Evolutionary conservation across 495 filamentous ascomycete genomes (phyloP).

Genomic region (Baudoinia panamericana): DNA sequence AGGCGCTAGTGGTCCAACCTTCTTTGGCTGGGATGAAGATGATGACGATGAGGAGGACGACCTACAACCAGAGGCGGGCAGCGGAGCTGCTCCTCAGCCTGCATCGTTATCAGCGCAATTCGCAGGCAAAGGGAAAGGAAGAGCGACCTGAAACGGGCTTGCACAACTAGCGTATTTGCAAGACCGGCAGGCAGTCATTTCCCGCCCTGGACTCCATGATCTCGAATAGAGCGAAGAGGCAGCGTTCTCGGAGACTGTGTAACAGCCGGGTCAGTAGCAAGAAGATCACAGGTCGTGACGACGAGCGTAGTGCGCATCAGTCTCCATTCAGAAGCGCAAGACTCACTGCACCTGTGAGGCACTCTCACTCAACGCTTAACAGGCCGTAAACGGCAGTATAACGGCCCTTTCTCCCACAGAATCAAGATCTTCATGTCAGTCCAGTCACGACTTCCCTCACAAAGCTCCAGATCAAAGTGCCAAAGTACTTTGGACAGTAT

Average conservation of each 20-base stretch:
- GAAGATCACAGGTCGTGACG: neutral
- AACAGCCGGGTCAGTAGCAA: neutral
- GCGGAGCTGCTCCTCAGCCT: constrained; percentile 10
- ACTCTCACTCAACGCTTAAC: neutral
- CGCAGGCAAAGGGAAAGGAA: constrained; percentile 22
- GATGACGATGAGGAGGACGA: constrained; percentile 58
- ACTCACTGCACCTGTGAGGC: neutral
- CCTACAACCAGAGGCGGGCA: constrained; percentile 15
- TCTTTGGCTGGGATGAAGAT: constrained; percentile 82
- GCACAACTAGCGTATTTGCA: neutral
- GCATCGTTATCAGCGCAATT: constrained; percentile 12
- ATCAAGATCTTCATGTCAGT: constrained; percentile 18
- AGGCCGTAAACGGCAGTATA: constrained; percentile 11
- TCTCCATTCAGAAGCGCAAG: neutral
- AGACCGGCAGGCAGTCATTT: neutral
- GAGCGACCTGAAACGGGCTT: constrained; percentile 3
- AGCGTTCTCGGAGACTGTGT: neutral
- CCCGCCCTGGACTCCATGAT: neutral
- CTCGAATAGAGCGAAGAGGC: no score
- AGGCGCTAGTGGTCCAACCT: constrained; percentile 35
- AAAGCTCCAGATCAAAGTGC: constrained; percentile 24
- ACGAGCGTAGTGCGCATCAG: neutral
- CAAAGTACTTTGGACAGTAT: constrained; percentile 24
- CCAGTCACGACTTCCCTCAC: constrained; percentile 22
- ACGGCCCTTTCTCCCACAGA: constrained; percentile 34